Percentiles rank a stretch among this genome's conserved stretches.
These are phyloP conservation scores for Penicillium silybi DNA, from an alignment of 495 filamentous ascomycete species.

Conservation along the genomic window DNA sequence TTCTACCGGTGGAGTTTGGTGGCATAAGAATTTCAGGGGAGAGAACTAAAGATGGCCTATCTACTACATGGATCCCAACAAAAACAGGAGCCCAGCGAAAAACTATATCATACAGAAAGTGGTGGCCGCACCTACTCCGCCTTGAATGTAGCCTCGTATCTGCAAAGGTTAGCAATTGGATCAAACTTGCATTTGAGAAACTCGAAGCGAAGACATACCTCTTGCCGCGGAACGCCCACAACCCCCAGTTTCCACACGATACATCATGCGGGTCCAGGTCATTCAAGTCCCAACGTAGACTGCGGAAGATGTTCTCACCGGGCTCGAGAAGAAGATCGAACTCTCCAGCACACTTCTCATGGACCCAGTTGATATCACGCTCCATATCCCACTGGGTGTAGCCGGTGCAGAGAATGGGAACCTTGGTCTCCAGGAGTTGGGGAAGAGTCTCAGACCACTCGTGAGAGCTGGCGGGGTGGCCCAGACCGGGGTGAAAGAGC, in stretches of 20 bases:
- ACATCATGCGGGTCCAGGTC: constrained; percentile 93
- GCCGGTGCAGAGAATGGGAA: constrained; percentile 86
- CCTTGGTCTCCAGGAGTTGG: constrained; percentile 87
- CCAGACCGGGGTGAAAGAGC: constrained; percentile 92
- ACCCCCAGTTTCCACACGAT: constrained; percentile 92
- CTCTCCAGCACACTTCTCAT: constrained; percentile 77
- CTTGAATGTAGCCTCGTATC: constrained; percentile 42
- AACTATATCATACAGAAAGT: constrained; percentile 24
- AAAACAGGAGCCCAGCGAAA: background rate
- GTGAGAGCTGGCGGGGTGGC: constrained; percentile 85
- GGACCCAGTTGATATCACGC: constrained; percentile 83
- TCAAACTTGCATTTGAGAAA: background rate
- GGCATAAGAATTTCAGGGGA: background rate
- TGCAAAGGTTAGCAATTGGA: constrained; percentile 13
- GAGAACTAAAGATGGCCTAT: constrained; percentile 6
- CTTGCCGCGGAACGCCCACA: constrained; percentile 97
- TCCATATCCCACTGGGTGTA: constrained; percentile 96
- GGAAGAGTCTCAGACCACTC: constrained; percentile 93
- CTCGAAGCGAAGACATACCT: constrained; percentile 55
- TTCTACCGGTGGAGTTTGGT: background rate
- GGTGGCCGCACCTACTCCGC: constrained; percentile 5
- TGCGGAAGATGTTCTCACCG: constrained; percentile 91
- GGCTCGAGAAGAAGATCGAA: constrained; percentile 90
- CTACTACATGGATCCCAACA: constrained; percentile 8
- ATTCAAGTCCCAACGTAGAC: constrained; percentile 94